Evolutionary conservation across 2,329 filamentous ascomycete species (phyloP).

Genomic region (Akanthomyces dipterigenus): DNA sequence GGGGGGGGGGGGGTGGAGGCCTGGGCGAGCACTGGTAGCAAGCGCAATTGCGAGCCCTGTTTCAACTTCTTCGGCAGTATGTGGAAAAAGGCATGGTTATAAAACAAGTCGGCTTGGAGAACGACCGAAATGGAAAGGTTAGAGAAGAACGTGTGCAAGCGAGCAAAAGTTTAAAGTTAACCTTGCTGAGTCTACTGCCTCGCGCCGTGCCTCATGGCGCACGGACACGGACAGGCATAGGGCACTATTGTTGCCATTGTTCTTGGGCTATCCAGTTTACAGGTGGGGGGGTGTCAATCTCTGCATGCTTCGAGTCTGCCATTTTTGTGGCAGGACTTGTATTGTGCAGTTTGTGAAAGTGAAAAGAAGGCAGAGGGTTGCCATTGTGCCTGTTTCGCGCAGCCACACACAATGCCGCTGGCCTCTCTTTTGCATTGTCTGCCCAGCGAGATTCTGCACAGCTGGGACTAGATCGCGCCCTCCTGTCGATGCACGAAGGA

Average conservation of each 20-base stretch:
- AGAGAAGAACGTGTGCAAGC: neutral
- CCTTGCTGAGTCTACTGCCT: conserved; percentile 1
- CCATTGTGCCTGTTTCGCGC: too few species aligned
- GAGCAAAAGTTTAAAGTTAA: conserved; percentile 8
- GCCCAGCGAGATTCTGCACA: neutral
- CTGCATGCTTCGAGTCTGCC: neutral
- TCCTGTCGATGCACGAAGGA: neutral
- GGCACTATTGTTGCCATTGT: neutral
- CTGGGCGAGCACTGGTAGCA: neutral
- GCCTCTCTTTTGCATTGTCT: neutral
- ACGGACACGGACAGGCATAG: neutral
- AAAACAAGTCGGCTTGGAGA: neutral
- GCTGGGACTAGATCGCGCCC: neutral
- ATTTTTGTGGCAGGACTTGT: neutral
- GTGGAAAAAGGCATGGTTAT: conserved; percentile 6
- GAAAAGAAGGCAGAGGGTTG: neutral
- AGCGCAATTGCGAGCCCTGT: conserved; percentile 3
- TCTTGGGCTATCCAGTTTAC: neutral
- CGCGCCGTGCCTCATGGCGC: neutral
- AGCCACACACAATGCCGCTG: too few species aligned
- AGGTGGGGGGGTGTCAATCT: too few species aligned
- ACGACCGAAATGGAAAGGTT: neutral
- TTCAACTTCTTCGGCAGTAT: neutral
- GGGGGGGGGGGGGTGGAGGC: neutral
- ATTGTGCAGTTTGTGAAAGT: neutral